phyloP scores from a whole-genome alignment of 805 yeast genomes.

The Metahyphopichia silvanorum region DNA sequence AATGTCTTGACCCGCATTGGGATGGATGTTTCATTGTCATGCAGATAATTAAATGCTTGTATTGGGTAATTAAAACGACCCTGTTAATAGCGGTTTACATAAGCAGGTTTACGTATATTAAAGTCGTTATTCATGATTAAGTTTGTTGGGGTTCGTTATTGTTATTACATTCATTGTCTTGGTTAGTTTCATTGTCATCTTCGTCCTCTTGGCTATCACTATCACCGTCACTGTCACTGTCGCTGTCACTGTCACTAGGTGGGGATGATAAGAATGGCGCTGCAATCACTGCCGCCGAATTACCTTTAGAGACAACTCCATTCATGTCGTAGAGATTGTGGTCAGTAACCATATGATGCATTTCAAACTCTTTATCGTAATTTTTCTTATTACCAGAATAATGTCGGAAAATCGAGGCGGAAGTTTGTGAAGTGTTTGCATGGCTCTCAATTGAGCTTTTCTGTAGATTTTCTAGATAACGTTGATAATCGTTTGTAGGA shows the following conservation, averaged over 20 bases:
- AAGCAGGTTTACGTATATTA: too few relatives aligned
- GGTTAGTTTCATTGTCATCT: neutral
- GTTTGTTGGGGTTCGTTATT: too few relatives aligned
- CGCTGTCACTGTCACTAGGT: conserved; percentile 32
- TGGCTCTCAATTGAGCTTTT: conserved; percentile 3
- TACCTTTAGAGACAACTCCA: too few relatives aligned
- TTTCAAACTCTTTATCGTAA: neutral
- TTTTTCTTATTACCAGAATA: neutral
- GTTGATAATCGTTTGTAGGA: conserved; percentile 15
- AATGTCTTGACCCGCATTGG: too few relatives aligned
- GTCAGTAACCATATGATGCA: neutral
- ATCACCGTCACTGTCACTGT: conserved; percentile 9
- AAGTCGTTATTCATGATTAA: too few relatives aligned
- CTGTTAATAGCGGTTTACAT: too few relatives aligned
- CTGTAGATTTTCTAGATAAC: conserved; percentile 14
- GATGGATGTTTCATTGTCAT: too few relatives aligned
- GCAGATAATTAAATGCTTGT: too few relatives aligned
- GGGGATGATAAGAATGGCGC: conserved; percentile 38
- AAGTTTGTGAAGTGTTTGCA: conserved; percentile 14
- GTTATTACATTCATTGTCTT: neutral
- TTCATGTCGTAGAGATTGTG: neutral
- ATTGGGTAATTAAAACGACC: too few relatives aligned
- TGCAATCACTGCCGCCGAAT: conserved; percentile 31
- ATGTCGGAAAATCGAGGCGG: conserved; percentile 8
- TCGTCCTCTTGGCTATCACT: conserved; percentile 2